Percentiles rank a stretch among this genome's conserved stretches.
Conservation (phyloP, 345 rosid species). For the Citrus glauca region DNA sequence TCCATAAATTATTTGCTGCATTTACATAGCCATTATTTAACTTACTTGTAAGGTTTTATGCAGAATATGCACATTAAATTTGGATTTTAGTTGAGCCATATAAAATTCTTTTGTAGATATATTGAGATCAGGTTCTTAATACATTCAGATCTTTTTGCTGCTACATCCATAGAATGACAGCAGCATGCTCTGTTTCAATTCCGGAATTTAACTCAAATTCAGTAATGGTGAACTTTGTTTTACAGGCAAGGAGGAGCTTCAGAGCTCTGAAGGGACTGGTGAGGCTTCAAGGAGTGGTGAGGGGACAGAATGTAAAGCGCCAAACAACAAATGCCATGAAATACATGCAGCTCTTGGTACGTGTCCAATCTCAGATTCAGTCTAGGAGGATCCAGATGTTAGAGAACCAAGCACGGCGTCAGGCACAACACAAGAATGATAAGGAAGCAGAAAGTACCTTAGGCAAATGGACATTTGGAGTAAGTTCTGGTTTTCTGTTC, state of each 20-base stretch:
- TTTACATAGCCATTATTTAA: too few species aligned
- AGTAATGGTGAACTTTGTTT: constrained; percentile 10
- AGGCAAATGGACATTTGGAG: constrained; percentile 54
- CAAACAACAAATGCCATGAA: constrained; percentile 90
- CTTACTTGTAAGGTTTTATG: neutral
- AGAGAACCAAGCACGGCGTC: constrained; percentile 67
- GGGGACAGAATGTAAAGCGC: constrained; percentile 87
- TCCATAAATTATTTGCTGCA: neutral
- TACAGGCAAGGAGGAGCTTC: constrained; percentile 88
- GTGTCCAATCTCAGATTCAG: constrained; percentile 95
- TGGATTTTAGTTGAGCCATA: neutral
- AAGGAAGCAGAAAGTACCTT: constrained; percentile 54
- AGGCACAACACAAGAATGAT: constrained; percentile 43
- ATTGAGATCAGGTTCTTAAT: neutral
- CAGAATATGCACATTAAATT: neutral
- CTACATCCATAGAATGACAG: neutral
- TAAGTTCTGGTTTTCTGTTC: constrained; percentile 26
- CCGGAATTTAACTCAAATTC: neutral
- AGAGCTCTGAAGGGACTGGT: constrained; percentile 89
- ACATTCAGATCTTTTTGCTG: neutral
- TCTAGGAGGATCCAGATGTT: constrained; percentile 89
- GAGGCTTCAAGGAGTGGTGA: constrained; percentile 94
- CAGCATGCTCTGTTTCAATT: constrained; percentile 1
- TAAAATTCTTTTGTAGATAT: neutral
- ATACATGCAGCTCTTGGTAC: constrained; percentile 85